Evolutionary conservation across 805 yeast genomes (phyloP), one percentile per base, ranked within the genome.

Genomic region (Candida manassasensis): DNA sequence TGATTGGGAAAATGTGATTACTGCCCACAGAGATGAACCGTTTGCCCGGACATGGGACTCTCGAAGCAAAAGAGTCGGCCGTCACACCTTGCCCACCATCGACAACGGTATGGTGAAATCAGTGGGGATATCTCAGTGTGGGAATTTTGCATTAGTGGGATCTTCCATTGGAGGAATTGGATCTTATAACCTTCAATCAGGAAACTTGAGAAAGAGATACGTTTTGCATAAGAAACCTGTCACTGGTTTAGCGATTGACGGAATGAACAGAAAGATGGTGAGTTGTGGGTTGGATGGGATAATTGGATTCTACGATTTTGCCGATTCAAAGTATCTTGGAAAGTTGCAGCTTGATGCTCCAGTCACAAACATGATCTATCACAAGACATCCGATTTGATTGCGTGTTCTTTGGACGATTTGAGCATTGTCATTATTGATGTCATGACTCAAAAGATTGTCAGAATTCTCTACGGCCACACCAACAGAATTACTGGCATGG

Each of bases 21-120:
- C 97, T 14, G 90, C 86, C 0, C 97, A 93, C 60, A 80, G 81
- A 49, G 86, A 81, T 40, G 93, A 84, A 50, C 60, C 68, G 1
- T 79, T 77, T 60, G 98, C 96, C 1, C 76, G 95, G 48, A 85
- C 96, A 1, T 93, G 98, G 97, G 81, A 81, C 51, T 77, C 87
- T 6, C 75, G 75, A 43, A 75, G 73, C 40, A 89, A 84, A 43
- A 79, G 88, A 51, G 77, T 88, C 3, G 97, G 97, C 15, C 74
- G 81, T 40, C 76, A 81, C 69, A 67, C 67, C 24, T 64, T 94
- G 24, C 56, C 66, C 3, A 84, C 96, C 1, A 74, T 75, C n/a
- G 97, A 93, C 59, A 79, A 73, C 4, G 87, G 90, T 2, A 51
- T 73, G 7, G 94, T 79, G 6, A 84, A 81, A 52, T 58, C 84